Evolutionary conservation across 2,329 filamentous ascomycete species (phyloP).

Genomic region (Didymella arachidicola): DNA sequence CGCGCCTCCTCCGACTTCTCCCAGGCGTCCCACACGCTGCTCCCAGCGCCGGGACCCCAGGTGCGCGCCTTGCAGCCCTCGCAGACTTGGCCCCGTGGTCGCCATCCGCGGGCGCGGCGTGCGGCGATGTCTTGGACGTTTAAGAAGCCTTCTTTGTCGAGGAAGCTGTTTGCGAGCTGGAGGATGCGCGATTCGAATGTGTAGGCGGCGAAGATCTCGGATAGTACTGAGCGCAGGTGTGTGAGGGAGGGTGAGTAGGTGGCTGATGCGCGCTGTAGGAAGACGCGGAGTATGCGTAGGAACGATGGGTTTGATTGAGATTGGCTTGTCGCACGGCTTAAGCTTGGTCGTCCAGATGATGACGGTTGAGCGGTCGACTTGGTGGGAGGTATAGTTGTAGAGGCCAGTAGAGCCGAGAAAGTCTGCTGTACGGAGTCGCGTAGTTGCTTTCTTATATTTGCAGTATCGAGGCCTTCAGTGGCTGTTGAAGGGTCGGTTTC

Average conservation of each 20-base stretch:
- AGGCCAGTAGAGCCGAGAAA: constrained; percentile 84
- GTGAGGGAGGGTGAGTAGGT: constrained; percentile 81
- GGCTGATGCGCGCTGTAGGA: constrained; percentile 81
- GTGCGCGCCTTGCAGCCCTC: constrained; percentile 82
- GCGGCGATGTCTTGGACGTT: constrained; percentile 78
- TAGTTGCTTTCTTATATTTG: constrained; percentile 71
- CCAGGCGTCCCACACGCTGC: constrained; percentile 82
- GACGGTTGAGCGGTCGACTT: constrained; percentile 27
- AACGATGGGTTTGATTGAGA: constrained; percentile 72
- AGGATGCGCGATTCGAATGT: constrained; percentile 93
- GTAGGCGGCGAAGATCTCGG: constrained; percentile 93
- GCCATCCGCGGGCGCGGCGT: constrained; percentile 85
- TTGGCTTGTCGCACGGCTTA: constrained; percentile 34
- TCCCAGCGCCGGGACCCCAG: constrained; percentile 87
- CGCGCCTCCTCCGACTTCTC: constrained; percentile 54
- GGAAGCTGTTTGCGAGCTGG: constrained; percentile 80
- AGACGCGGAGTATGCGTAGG: constrained; percentile 85
- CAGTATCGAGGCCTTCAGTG: constrained; percentile 58
- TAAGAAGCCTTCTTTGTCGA: constrained; percentile 88
- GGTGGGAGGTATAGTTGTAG: constrained; percentile 59
- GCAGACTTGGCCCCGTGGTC: constrained; percentile 84
- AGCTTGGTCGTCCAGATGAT: constrained; percentile 29
- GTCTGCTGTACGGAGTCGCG: constrained; percentile 85
- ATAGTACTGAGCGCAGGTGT: constrained; percentile 83
- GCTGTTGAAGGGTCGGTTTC: constrained; percentile 40